Evolutionary conservation across 148 eudicot genomes (phyloP).

Genomic region (Rhododendron ferrugineum): DNA sequence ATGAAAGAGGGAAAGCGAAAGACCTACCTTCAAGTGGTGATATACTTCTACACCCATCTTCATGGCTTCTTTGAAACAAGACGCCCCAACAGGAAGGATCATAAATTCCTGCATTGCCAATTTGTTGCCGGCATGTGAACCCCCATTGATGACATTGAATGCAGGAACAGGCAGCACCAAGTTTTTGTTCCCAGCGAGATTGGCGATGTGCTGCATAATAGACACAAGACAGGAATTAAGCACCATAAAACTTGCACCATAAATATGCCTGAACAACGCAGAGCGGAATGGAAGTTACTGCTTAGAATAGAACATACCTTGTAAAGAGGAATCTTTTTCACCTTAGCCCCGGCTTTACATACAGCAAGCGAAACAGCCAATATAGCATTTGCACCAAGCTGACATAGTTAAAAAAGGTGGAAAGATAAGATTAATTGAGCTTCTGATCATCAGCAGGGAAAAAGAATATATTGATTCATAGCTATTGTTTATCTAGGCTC

Average conservation of each 20-base stretch:
- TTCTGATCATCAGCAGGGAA: background rate
- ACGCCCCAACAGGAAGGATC: constrained; percentile 89
- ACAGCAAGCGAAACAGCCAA: constrained; percentile 94
- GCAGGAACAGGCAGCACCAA: constrained; percentile 95
- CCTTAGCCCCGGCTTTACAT: constrained; percentile 94
- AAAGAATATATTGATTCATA: background rate
- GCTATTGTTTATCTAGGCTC: background rate
- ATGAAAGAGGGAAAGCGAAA: background rate
- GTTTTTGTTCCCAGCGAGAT: constrained; percentile 82
- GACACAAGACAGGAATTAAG: constrained; percentile 3
- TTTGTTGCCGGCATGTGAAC: constrained; percentile 98
- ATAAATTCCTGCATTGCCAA: constrained; percentile 99
- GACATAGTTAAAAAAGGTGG: constrained; percentile 8
- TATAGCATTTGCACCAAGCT: constrained; percentile 98
- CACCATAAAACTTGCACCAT: background rate
- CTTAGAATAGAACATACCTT: constrained; percentile 37
- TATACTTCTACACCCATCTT: constrained; percentile 98
- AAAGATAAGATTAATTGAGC: background rate
- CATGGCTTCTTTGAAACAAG: constrained; percentile 91
- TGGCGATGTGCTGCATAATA: constrained; percentile 77
- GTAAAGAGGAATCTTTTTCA: constrained; percentile 72
- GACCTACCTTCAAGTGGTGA: constrained; percentile 70
- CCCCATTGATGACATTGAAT: constrained; percentile 97
- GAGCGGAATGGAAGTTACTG: background rate
- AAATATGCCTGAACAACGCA: background rate